phyloP scores from a whole-genome alignment of 768 basidiomycete species.

The Austroboletus eburneus region DNA sequence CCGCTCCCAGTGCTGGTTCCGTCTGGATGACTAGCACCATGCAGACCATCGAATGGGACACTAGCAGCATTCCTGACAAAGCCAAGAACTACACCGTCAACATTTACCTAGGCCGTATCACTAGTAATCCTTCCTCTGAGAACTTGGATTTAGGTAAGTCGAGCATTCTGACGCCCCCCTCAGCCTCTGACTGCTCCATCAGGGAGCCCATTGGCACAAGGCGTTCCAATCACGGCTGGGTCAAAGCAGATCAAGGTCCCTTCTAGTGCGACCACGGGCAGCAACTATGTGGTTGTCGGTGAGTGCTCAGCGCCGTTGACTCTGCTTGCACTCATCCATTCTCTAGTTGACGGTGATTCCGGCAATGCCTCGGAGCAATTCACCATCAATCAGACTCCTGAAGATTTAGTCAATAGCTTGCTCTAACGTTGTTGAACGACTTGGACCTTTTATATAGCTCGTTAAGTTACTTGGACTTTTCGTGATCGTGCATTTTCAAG shows the following conservation, averaged over 20 bases:
- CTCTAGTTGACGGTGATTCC: constrained; percentile 61
- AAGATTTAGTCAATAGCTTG: neutral
- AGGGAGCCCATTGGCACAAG: constrained; percentile 57
- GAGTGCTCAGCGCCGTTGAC: constrained; percentile 28
- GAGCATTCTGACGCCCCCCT: too few species aligned
- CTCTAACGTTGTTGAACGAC: neutral
- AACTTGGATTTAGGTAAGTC: constrained; percentile 47
- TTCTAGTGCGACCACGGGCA: too few species aligned
- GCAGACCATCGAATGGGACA: constrained; percentile 43
- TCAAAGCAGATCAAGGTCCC: too few species aligned
- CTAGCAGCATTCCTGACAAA: constrained; percentile 35
- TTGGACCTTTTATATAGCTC: neutral
- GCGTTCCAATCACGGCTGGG: constrained; percentile 51
- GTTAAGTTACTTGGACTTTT: neutral
- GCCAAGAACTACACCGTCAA: constrained; percentile 34
- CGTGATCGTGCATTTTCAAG: too few species aligned
- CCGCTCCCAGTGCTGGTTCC: constrained; percentile 27
- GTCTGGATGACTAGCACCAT: constrained; percentile 36
- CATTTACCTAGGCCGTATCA: constrained; percentile 43
- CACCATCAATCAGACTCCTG: constrained; percentile 40
- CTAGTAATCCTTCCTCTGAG: constrained; percentile 39
- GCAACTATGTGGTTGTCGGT: constrained; percentile 62
- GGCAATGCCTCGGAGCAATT: constrained; percentile 59
- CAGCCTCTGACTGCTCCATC: constrained; percentile 7
- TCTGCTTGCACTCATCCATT: neutral